Evolutionary conservation across 495 filamentous ascomycete genomes (phyloP).

Genomic region (Halenospora varia): DNA sequence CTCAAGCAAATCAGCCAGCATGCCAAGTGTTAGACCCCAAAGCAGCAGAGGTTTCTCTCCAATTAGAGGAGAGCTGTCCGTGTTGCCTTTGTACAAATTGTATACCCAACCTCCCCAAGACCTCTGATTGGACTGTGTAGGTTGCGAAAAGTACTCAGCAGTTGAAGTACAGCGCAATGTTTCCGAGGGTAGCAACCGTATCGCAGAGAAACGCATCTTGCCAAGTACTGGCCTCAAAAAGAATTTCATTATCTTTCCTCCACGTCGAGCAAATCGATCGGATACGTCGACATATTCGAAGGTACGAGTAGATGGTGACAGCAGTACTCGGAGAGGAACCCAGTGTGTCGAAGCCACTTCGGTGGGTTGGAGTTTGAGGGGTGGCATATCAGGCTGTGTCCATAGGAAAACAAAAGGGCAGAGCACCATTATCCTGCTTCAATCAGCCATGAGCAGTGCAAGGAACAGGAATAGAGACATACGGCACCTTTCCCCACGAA

Average conservation of each 20-base stretch:
- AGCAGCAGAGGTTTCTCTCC: constrained; percentile 62
- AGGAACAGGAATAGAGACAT: constrained; percentile 31
- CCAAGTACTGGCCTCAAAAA: constrained; percentile 55
- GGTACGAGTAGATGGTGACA: constrained; percentile 59
- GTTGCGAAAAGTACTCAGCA: constrained; percentile 38
- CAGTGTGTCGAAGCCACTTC: constrained; percentile 76
- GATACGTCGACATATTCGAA: constrained; percentile 63
- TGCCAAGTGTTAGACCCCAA: constrained; percentile 73
- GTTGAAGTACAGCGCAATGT: constrained; percentile 51
- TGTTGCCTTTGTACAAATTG: constrained; percentile 20
- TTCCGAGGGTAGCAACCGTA: constrained; percentile 52
- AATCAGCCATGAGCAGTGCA: constrained; percentile 11
- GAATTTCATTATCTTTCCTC: constrained; percentile 44
- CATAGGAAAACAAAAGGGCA: constrained; percentile 71
- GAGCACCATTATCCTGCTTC: constrained; percentile 65
- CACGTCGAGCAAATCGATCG: constrained; percentile 53
- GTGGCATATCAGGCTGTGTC: constrained; percentile 51
- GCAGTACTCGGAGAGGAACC: constrained; percentile 64
- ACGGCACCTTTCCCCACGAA: constrained; percentile 67
- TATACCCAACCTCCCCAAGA: constrained; percentile 5
- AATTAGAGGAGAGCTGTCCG: no score
- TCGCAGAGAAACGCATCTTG: constrained; percentile 68
- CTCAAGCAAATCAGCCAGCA: constrained; percentile 70
- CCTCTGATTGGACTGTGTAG: neutral
- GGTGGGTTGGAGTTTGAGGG: constrained; percentile 61